phyloP scores from a whole-genome alignment of 768 basidiomycete species.

The Phlebiopsis gigantea region DNA sequence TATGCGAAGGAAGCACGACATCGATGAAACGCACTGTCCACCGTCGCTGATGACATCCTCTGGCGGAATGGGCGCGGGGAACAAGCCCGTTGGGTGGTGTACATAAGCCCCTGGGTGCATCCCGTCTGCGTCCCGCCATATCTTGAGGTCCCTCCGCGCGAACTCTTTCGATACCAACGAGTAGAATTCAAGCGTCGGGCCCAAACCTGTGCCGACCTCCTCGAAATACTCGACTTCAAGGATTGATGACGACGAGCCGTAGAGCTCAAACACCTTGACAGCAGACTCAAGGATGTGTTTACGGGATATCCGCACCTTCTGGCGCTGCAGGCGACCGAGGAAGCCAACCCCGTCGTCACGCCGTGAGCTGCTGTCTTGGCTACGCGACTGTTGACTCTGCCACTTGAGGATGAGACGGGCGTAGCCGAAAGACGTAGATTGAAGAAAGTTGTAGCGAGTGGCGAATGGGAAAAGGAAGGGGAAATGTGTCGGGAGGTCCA shows the following conservation, averaged over 20 bases:
- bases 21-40: conserved; percentile 52
- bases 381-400: conserved; percentile 79
- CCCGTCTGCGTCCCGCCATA: conserved; percentile 86
- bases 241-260: conserved; percentile 89
- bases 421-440: conserved; percentile 97
- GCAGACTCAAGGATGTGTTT: conserved; percentile 94
- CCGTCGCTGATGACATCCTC: conserved; percentile 69
- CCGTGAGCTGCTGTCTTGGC: conserved; percentile 70
- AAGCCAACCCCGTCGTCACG: conserved; percentile 91
- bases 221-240: conserved; percentile 99
- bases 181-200: conserved; percentile 97
- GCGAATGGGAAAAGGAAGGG: conserved; percentile 99
- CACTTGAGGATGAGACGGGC: conserved; percentile 92
- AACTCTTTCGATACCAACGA: conserved; percentile 96
- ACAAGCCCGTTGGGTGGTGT: conserved; percentile 78
- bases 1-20: background rate
- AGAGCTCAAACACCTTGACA: conserved; percentile 93
- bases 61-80: conserved; percentile 74
- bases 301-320: conserved; percentile 95
- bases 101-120: conserved; percentile 65
- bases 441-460: conserved; percentile 94
- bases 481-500: conserved; percentile 94
- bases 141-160: conserved; percentile 77
- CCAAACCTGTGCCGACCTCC: conserved; percentile 96
- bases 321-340: conserved; percentile 86